A percentile compares a stretch with the other conserved stretches of the same genome.
Conservation (phyloP, 1,139 yeast species). For the Saccharomyces hybrid region DNA sequence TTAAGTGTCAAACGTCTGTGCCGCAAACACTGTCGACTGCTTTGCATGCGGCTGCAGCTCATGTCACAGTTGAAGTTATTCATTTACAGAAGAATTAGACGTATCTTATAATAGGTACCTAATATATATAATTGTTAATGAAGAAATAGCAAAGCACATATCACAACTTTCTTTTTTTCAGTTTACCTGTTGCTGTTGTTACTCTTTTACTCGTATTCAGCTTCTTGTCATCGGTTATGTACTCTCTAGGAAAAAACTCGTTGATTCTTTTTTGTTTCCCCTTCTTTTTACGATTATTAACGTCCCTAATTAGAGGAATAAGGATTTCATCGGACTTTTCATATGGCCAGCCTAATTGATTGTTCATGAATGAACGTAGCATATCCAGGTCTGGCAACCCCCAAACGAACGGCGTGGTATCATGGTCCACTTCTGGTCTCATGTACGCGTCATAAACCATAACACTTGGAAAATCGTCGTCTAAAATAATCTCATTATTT, state of each 20-base stretch:
- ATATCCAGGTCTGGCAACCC: conserved; percentile 82
- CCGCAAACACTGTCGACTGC: not conserved
- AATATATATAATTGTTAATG: not conserved
- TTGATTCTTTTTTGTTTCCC: conserved; percentile 51
- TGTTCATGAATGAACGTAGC: conserved; percentile 60
- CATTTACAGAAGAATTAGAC: no score
- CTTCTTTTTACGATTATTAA: conserved; percentile 52
- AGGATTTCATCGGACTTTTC: conserved; percentile 74
- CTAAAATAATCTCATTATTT: conserved; percentile 38
- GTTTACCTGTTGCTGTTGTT: conserved; percentile 48
- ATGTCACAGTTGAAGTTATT: not conserved
- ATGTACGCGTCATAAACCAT: conserved; percentile 67
- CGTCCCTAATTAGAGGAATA: conserved; percentile 78
- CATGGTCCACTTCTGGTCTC: conserved; percentile 77
- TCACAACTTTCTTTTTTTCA: conserved; percentile 31
- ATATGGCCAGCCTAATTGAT: conserved; percentile 75
- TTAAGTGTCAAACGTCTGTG: not conserved
- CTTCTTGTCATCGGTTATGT: conserved; percentile 39
- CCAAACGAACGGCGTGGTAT: conserved; percentile 75
- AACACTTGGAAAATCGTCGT: conserved; percentile 61
- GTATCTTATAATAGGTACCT: not conserved
- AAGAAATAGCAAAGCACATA: not conserved
- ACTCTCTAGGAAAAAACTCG: conserved; percentile 48
- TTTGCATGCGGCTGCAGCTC: not conserved
- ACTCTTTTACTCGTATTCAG: conserved; percentile 52